Conservation (phyloP, 768 basidiomycete species). For the Leccinum olivaceopallidum region DNA sequence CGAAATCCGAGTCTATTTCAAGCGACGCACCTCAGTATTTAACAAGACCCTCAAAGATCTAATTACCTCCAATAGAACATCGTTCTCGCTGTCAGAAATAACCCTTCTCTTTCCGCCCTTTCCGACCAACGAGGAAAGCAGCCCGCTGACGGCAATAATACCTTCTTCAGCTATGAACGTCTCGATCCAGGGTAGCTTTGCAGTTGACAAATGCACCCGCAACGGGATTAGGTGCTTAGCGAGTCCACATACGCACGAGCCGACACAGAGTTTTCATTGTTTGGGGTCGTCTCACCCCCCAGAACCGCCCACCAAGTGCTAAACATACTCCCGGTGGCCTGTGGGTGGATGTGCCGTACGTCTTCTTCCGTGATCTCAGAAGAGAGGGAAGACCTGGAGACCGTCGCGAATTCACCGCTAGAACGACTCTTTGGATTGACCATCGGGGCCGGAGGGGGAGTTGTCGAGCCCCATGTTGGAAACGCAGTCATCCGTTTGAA, state of each 20-base stretch:
- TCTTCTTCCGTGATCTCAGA: constrained; percentile 31
- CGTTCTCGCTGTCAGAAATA: constrained; percentile 65
- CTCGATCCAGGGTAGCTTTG: constrained; percentile 73
- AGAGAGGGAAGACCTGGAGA: constrained; percentile 24
- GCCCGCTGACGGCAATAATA: constrained; percentile 55
- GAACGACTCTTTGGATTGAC: constrained; percentile 34
- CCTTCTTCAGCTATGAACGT: constrained; percentile 70
- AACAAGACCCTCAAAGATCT: constrained; percentile 81
- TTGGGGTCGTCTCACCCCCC: constrained; percentile 48
- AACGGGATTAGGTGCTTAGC: constrained; percentile 79
- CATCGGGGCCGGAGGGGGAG: constrained; percentile 35
- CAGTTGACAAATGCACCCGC: constrained; percentile 84
- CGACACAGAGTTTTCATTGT: constrained; percentile 44
- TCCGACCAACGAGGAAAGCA: constrained; percentile 62
- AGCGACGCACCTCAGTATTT: constrained; percentile 70
- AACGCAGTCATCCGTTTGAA: constrained; percentile 67
- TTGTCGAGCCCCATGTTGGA: constrained; percentile 53
- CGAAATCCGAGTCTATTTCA: background rate
- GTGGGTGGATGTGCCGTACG: constrained; percentile 50
- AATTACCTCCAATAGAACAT: constrained; percentile 69
- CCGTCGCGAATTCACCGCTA: constrained; percentile 39
- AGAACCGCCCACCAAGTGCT: constrained; percentile 75
- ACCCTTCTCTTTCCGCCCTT: constrained; percentile 63
- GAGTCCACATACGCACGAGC: constrained; percentile 69
- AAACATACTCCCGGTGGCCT: constrained; percentile 77